phyloP scores from a whole-genome alignment of 768 basidiomycete genomes.

The Mycena venus region DNA sequence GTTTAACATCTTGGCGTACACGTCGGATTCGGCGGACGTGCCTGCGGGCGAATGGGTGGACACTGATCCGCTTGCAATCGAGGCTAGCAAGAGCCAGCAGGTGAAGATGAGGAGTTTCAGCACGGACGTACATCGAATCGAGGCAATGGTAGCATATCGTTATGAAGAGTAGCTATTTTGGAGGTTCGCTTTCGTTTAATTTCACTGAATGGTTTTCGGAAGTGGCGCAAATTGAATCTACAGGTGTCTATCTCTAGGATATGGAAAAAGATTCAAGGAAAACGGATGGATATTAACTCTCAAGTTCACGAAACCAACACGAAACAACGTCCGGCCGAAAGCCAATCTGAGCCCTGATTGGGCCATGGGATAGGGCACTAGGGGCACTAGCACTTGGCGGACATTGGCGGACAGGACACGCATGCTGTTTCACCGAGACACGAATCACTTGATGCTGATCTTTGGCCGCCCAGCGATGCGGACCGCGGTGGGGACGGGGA shows the following conservation, averaged over 20 bases:
- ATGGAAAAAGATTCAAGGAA: no score
- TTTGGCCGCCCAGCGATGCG: neutral
- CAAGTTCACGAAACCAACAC: no score
- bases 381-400: no score
- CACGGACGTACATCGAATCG: conserved; percentile 97
- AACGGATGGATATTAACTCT: no score
- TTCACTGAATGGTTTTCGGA: neutral
- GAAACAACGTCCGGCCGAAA: no score
- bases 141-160: conserved; percentile 98
- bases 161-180: conserved; percentile 88
- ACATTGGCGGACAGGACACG: no score
- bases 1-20: conserved; percentile 98
- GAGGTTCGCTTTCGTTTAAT: no score
- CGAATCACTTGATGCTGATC: conserved; percentile 23
- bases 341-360: no score
- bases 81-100: conserved; percentile 92
- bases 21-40: conserved; percentile 90
- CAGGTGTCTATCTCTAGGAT: no score
- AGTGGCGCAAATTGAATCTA: no score
- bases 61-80: conserved; percentile 92
- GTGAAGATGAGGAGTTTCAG: conserved; percentile 97
- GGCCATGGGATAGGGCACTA: no score
- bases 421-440: conserved; percentile 19
- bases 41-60: conserved; percentile 97
- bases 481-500: no score